Percentiles rank a stretch among this genome's conserved stretches.
phyloP scores from a whole-genome alignment of 2,329 filamentous ascomycete genomes.

The Juglanconis sp. region DNA sequence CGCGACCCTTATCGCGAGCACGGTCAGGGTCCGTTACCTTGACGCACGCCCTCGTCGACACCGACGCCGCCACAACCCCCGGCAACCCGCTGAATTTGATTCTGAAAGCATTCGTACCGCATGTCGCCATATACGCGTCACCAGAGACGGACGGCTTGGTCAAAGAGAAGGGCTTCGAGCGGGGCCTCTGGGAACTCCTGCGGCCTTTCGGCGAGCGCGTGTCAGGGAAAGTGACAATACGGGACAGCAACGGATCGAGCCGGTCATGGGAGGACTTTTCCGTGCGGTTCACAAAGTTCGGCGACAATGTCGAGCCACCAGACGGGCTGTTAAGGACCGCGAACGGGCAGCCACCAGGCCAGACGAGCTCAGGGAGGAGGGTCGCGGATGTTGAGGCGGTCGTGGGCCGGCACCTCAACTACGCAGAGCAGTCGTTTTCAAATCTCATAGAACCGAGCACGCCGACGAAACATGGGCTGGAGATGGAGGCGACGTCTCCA shows the following conservation, averaged over 20 bases:
- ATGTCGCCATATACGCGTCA: conserved; percentile 84
- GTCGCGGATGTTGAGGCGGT: conserved; percentile 74
- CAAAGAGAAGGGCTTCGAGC: conserved; percentile 76
- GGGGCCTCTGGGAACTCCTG: conserved; percentile 79
- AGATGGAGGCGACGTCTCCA: conserved; percentile 59
- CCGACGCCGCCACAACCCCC: conserved; percentile 40
- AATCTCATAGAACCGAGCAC: conserved; percentile 34
- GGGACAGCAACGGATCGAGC: conserved; percentile 85
- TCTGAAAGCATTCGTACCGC: conserved; percentile 81
- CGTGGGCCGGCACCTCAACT: conserved; percentile 73
- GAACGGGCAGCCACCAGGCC: conserved; percentile 26
- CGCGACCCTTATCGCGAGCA: conserved; percentile 55
- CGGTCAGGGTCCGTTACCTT: conserved; percentile 48
- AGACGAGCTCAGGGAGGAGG: conserved; percentile 38
- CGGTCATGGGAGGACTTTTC: conserved; percentile 85
- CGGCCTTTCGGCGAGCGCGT: conserved; percentile 88
- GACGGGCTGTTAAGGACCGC: conserved; percentile 30
- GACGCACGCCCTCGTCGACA: conserved; percentile 43
- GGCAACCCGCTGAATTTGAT: conserved; percentile 64
- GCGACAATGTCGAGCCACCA: conserved; percentile 52
- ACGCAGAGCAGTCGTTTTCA: conserved; percentile 62
- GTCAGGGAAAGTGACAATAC: conserved; percentile 81
- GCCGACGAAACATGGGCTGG: conserved; percentile 39
- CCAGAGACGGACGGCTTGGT: conserved; percentile 79
- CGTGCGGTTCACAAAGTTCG: conserved; percentile 76